These are phyloP conservation scores for Suhomyces xylopsoci DNA, from an alignment of 805 yeast genomes.

Conservation along the genomic window DNA sequence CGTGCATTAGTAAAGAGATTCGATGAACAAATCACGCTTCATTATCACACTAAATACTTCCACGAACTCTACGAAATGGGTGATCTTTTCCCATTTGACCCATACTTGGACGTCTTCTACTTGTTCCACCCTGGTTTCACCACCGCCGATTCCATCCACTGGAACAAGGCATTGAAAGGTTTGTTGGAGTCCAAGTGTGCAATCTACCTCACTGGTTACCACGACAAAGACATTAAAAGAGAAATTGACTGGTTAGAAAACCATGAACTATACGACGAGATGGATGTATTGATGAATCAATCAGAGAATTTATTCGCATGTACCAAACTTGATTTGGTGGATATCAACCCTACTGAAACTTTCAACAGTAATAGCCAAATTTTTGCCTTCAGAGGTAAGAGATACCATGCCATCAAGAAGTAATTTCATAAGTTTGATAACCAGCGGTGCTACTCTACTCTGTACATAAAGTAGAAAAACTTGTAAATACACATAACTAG, in stretches of 20 bases:
- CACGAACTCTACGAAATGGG: constrained; percentile 87
- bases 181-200: constrained; percentile 92
- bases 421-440: constrained; percentile 5
- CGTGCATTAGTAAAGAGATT: constrained; percentile 70
- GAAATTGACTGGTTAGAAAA: constrained; percentile 73
- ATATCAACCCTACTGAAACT: constrained; percentile 86
- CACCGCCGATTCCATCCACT: constrained; percentile 74
- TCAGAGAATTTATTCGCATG: constrained; percentile 73
- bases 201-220: constrained; percentile 85
- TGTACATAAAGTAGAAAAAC: background rate
- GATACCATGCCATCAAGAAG: constrained; percentile 77
- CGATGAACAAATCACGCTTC: constrained; percentile 69
- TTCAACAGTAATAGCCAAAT: constrained; percentile 88
- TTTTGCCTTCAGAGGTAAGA: constrained; percentile 92
- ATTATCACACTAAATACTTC: constrained; percentile 88
- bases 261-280: constrained; percentile 58
- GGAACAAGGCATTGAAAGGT: constrained; percentile 85
- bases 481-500: constrained; percentile 1
- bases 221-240: constrained; percentile 62
- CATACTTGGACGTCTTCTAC: constrained; percentile 89
- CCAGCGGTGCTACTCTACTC: background rate
- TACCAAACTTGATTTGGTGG: constrained; percentile 93
- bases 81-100: constrained; percentile 97
- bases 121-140: constrained; percentile 94
- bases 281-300: constrained; percentile 78